A percentile compares a stretch with the other conserved stretches of the same genome.
phyloP scores from a whole-genome alignment of 768 basidiomycete species.

The Obba rivulosa region DNA sequence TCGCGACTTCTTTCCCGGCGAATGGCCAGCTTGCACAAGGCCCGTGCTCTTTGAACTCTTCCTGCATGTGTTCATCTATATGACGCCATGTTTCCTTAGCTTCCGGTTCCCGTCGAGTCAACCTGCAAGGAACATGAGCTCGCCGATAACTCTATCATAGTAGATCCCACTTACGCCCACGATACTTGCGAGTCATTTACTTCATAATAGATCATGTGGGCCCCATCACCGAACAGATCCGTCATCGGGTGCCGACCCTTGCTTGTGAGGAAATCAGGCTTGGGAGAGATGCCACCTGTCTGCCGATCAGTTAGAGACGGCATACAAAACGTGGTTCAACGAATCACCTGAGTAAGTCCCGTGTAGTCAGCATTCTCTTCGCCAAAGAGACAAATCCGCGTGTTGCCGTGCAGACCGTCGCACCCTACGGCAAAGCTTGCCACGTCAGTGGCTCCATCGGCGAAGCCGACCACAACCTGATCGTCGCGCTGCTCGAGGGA shows the following conservation, averaged over 20 bases:
- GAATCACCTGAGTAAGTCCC: constrained; percentile 32
- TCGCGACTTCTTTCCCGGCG: constrained; percentile 22
- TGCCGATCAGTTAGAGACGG: constrained; percentile 4
- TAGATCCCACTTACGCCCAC: constrained; percentile 30
- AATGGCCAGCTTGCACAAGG: constrained; percentile 20
- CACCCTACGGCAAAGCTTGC: constrained; percentile 39
- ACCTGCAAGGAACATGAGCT: constrained; percentile 12
- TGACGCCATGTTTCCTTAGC: constrained; percentile 37
- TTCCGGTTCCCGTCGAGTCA: constrained; percentile 34
- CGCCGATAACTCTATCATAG: neutral
- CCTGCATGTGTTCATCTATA: constrained; percentile 24
- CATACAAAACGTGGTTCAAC: neutral
- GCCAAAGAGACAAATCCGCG: constrained; percentile 33
- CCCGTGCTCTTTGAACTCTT: constrained; percentile 16
- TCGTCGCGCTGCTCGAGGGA: constrained; percentile 25
- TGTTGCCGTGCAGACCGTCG: constrained; percentile 40
- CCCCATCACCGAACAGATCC: constrained; percentile 33
- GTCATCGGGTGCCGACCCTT: constrained; percentile 17
- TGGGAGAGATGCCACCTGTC: constrained; percentile 32
- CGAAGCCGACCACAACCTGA: constrained; percentile 29
- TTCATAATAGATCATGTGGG: constrained; percentile 33
- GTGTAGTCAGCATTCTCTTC: constrained; percentile 31
- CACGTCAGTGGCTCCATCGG: constrained; percentile 28
- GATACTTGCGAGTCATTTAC: constrained; percentile 25
- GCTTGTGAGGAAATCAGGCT: constrained; percentile 15